phyloP scores from a whole-genome alignment of 129 eudicot genomes.

The Scalesia atractyloides region DNA sequence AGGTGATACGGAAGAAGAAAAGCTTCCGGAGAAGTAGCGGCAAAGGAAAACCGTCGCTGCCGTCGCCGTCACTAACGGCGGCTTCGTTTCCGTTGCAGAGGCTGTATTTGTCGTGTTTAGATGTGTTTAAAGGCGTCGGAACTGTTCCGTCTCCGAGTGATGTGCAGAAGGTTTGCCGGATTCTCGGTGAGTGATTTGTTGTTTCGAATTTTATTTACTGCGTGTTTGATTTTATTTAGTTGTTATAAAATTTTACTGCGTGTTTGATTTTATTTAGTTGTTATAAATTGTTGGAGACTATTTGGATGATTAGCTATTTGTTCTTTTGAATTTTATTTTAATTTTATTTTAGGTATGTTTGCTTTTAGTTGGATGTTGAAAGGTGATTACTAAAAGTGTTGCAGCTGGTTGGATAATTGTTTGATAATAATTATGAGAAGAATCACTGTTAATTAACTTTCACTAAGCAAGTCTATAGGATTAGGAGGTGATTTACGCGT shows the following conservation, averaged over 20 bases:
- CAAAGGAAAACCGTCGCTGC: constrained; percentile 21
- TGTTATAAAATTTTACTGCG: neutral
- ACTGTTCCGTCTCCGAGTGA: constrained; percentile 57
- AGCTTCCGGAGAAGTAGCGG: constrained; percentile 23
- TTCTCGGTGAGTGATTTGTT: constrained; percentile 51
- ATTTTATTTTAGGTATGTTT: too few relatives aligned
- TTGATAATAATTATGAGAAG: neutral
- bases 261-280: too few relatives aligned
- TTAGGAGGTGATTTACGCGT: too few relatives aligned
- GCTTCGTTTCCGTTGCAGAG: constrained; percentile 46
- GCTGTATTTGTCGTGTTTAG: constrained; percentile 47
- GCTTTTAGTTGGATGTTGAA: too few relatives aligned
- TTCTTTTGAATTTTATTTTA: too few relatives aligned
- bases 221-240: neutral
- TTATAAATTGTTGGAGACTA: too few relatives aligned
- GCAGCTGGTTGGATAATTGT: constrained; percentile 13
- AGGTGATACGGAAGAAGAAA: constrained; percentile 42
- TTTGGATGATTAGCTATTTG: too few relatives aligned
- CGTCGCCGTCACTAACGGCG: neutral
- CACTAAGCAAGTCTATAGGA: too few relatives aligned
- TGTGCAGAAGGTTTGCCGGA: constrained; percentile 51
- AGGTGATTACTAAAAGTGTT: neutral
- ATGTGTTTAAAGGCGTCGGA: constrained; percentile 63
- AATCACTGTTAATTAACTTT: neutral
- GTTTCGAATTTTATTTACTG: neutral